Evolutionary conservation across 202 grass and related monocot genomes (phyloP), one percentile per base, ranked within the genome.

Genomic region (Schoenoplectus triqueter): DNA sequence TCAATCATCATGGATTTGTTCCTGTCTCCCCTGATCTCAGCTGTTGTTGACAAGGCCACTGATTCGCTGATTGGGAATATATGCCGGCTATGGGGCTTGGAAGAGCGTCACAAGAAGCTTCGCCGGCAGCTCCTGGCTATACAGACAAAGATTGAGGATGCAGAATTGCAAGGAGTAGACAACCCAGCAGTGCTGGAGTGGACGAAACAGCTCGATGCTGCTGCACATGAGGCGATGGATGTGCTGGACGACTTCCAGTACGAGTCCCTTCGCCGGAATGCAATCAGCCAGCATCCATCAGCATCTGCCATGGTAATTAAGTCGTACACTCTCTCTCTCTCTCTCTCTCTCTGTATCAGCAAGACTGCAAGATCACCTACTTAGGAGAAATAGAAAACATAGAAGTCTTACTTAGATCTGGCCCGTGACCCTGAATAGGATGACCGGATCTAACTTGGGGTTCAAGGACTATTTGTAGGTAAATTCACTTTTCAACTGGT

Each of bases 181-280:
- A 0, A 14, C 0, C 63, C 0, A 3, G 0, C 7, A 8, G 19
- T 65, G 20, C 5, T 22, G 18, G 63, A 7, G 20, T 65, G 5
- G 18, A 7, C 22, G 63, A 20, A 65, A 18, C 2, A 65, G 63
- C 20, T 65, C 18, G 18, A 65, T 8, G 18, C 17, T 31, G 63
- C 7, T 22, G 63, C 19, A 65, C 0, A 22, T 9, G 63, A 65
- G 63, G 63, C 63, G 5, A 18, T 65, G 18, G 63, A 65, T 65
- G 63, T 65, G 19, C 13, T 65, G 20, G 63, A 65, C 9, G 63
- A 65, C 18, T 65, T 65, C 63, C 63, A 31, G 63, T 65, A 65
- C 20, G 63, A 65, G 63, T 17, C 63, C 5, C 63, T 65, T 65
- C 63, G 63, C 5, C 20, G 2, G n/a, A 20, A 65, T 1, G 63